Evolutionary conservation across 495 filamentous ascomycete species (phyloP).

Genomic region (Pseudotulostoma volvatum): DNA sequence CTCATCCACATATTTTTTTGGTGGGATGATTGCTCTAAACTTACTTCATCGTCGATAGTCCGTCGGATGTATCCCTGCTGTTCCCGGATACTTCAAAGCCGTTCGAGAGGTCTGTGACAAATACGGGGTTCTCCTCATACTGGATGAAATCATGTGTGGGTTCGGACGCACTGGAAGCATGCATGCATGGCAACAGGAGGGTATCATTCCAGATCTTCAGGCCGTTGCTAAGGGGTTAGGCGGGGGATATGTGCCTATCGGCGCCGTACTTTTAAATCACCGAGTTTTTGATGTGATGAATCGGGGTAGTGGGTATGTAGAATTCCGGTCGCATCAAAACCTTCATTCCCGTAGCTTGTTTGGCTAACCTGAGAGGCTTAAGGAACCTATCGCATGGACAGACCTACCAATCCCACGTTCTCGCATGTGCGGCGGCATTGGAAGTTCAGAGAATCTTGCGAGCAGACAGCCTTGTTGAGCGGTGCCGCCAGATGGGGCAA

Average conservation of each 20-base stretch:
- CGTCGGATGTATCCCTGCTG: conserved; percentile 46
- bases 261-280: conserved; percentile 39
- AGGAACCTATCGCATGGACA: conserved; percentile 37
- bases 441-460: conserved; percentile 37
- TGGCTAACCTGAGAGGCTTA: too few species aligned
- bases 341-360: too few species aligned
- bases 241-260: conserved; percentile 47
- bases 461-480: conserved; percentile 33
- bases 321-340: too few species aligned
- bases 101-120: conserved; percentile 46
- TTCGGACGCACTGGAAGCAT: conserved; percentile 54
- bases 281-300: conserved; percentile 37
- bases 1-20: conserved; percentile 1
- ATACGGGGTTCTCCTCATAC: conserved; percentile 49
- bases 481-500: conserved; percentile 34
- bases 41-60: too few species aligned
- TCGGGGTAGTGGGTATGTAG: too few species aligned
- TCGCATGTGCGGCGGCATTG: conserved; percentile 39
- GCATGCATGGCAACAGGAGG: conserved; percentile 53
- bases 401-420: conserved; percentile 42
- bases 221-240: conserved; percentile 55
- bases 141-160: conserved; percentile 71
- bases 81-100: conserved; percentile 46
- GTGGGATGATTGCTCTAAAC: not conserved
- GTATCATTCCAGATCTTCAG: conserved; percentile 46